Evolutionary conservation across 768 basidiomycete species (phyloP).

Genomic region (Psilocybe cyanescens): DNA sequence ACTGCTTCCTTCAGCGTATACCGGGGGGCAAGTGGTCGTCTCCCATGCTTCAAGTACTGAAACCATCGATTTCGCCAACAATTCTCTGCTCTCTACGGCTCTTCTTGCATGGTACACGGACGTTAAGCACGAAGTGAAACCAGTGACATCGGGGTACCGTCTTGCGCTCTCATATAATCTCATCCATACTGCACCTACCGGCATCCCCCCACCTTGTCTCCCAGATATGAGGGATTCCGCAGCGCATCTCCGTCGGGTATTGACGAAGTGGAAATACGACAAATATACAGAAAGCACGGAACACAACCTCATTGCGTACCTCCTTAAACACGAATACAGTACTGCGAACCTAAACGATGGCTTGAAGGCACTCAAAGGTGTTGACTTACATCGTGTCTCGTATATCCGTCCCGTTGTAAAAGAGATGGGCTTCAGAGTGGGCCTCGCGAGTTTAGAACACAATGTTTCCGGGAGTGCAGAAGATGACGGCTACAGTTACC

Average conservation of each 20-base stretch:
- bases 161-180: constrained; percentile 56
- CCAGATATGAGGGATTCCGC: constrained; percentile 29
- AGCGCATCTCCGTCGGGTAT: constrained; percentile 31
- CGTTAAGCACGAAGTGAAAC: constrained; percentile 52
- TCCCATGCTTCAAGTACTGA: constrained; percentile 37
- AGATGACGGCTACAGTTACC: constrained; percentile 19
- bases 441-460: constrained; percentile 38
- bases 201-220: constrained; percentile 32
- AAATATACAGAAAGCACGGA: constrained; percentile 23
- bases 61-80: constrained; percentile 37
- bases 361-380: constrained; percentile 36
- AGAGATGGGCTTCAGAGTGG: constrained; percentile 36
- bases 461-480: constrained; percentile 25
- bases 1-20: constrained; percentile 48
- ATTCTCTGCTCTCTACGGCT: constrained; percentile 36
- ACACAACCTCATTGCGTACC: constrained; percentile 25
- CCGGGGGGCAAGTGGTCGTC: constrained; percentile 49
- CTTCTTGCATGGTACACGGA: constrained; percentile 58
- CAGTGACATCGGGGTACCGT: constrained; percentile 50
- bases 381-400: constrained; percentile 37
- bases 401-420: constrained; percentile 34
- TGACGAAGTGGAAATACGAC: constrained; percentile 39
- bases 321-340: constrained; percentile 33
- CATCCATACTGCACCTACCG: constrained; percentile 38
- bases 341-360: constrained; percentile 25